These are phyloP conservation scores for Sporothrix humicola DNA, from an alignment of 2,329 filamentous ascomycete species.

Conservation along the genomic window DNA sequence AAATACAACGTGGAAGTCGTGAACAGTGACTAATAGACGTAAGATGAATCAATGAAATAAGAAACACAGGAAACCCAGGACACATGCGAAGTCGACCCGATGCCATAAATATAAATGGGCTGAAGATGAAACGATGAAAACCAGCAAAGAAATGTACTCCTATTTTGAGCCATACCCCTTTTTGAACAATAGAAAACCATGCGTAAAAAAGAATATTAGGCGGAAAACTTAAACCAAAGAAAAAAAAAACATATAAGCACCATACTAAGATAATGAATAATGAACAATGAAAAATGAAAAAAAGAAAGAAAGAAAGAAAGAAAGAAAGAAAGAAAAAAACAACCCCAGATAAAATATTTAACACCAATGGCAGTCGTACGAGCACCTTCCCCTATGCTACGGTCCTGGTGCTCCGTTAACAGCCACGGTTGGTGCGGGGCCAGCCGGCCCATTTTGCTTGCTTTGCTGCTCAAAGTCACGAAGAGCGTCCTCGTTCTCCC, in stretches of 20 bases:
- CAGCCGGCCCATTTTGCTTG: constrained; percentile 31
- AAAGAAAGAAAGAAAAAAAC: not conserved
- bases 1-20: not conserved
- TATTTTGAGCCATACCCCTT: not conserved
- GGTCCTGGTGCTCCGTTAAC: not conserved
- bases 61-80: not conserved
- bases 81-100: not conserved
- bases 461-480: constrained; percentile 44
- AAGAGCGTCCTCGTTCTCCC: constrained; percentile 49
- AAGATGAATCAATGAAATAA: not conserved
- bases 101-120: not conserved
- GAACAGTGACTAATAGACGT: not conserved
- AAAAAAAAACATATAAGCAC: not conserved
- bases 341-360: not conserved
- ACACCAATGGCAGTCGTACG: not conserved
- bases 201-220: not conserved
- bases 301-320: not conserved
- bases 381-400: not conserved
- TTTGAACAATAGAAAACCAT: constrained; percentile 4
- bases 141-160: not conserved
- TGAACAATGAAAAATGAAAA: not conserved
- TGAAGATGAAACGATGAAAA: constrained; percentile 20
- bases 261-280: constrained; percentile 2
- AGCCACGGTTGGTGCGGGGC: not conserved
- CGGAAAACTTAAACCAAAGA: constrained; percentile 5